Base-by-base conservation (phyloP, 306 rosid genomes). In the Trifolium pratense region DNA sequence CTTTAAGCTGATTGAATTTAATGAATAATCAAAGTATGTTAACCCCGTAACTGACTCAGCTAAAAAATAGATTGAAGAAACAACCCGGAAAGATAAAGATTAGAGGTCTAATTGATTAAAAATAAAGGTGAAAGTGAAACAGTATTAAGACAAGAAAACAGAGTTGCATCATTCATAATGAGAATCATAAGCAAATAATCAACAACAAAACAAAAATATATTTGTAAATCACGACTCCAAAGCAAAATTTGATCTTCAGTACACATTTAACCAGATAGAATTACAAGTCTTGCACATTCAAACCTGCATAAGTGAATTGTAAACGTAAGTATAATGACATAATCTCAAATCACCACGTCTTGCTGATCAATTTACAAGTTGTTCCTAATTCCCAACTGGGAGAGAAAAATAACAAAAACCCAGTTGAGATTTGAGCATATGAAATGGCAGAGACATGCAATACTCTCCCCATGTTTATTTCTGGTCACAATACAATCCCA, bases 251-350 rank as follows among this genome's bases (percentile, higher is more conserved):
- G 73, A 45, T 72, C 78, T 31, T 42, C 61, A 13, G 17, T 21
- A 56, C 66, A 34, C 52, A 51, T 52, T 34, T 31, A 7, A 66
- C 23, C 14, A 7, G 7, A 8, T 31, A 64, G 51, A 31, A 5
- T 87, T 85, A 86, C 53, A 83, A 88, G 60, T 90, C 96, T 71
- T 84, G 96, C 34, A 90, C 93, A 66, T 77, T 84, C 89, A 90
- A 79, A 78, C 96, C 96, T 90, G 65, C 83, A 79, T 32, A 64
- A 18, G 10, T 6, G 4, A 58, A 13, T 0, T 36, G 14, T 15
- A 56, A 31, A 16, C 1, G 53, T 48, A 7, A 45, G 62, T 37
- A 40, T 15, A 26, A 53, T 69, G 69, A 32, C 29, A 8, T 20
- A 43, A 26, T 43, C 52, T 37, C 59, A 29, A 61, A 70, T 53